Evolutionary conservation across 176 grass and related monocot species (phyloP), one percentile per base, ranked within the genome.

Genomic region (Ensete ventricosum): DNA sequence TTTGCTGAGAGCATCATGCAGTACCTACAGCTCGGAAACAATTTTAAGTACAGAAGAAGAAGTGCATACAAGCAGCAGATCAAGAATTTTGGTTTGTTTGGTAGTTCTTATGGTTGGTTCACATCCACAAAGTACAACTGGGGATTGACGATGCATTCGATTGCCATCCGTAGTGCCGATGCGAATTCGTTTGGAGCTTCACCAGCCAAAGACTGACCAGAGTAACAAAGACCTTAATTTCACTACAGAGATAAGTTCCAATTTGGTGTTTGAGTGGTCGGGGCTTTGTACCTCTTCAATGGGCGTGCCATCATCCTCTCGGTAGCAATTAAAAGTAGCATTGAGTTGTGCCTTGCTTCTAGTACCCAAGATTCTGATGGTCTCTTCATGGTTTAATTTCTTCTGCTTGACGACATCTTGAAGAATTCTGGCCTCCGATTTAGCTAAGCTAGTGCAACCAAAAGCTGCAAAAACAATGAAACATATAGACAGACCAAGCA

Each of bases 261-360:
- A 11, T 55, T 19, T 58, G 57, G 25, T 67, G 53, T 50, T 49
- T 22, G n/a, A 50, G 2, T 3, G n/a, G 34, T 25, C n/a, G n/a
- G n/a, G 7, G 53, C 9, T 22, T 57, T 8, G 22, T 57, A 96
- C 89, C 85, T 97, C 92, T 65, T 79, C 83, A 67, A 97, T 86
- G 52, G 83, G 79, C 63, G 65, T 57, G 19, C 73, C 43, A 48
- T 83, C 77, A 34, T 84, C 73, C 9, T 97, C 82, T 69, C 76
- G 87, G 79, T 86, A 97, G 77, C 74, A 85, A 62, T 74, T 79
- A 62, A 97, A 90, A 1, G 87, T 97, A 55, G 90, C 85, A 1
- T 72, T 25, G 19, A 97, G 83, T 54, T 97, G 93, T 12, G 90
- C 81, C 62, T 79, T 97, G 90, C 90, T 97, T 72, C 90, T 83